Evolutionary conservation across 495 filamentous ascomycete species (phyloP).

Genomic region (Lichenothelia convexa): DNA sequence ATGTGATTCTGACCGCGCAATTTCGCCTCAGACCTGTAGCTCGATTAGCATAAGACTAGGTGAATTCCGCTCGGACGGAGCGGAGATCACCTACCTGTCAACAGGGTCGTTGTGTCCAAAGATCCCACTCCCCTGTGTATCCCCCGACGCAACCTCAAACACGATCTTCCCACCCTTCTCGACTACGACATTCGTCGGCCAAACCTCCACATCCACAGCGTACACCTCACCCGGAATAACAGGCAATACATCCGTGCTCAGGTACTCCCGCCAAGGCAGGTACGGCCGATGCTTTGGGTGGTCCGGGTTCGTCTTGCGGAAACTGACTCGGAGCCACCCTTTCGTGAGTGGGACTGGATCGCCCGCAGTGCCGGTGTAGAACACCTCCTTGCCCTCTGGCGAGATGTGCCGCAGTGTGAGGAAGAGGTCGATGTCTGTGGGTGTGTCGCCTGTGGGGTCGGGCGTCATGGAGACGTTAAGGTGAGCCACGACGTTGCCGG

Average conservation of each 20-base stretch:
- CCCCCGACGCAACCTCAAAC: slow-evolving; percentile 38
- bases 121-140: slow-evolving; percentile 42
- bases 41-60: not conserved
- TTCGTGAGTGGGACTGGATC: slow-evolving; percentile 33
- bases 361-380: slow-evolving; percentile 41
- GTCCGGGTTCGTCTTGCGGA: slow-evolving; percentile 32
- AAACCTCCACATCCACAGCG: slow-evolving; percentile 44
- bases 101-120: slow-evolving; percentile 34
- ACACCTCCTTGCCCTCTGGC: slow-evolving; percentile 36
- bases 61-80: not conserved
- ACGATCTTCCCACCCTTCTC: slow-evolving; percentile 33
- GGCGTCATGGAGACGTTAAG: slow-evolving; percentile 39
- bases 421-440: slow-evolving; percentile 46
- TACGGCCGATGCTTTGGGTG: slow-evolving; percentile 31
- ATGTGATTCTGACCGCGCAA: slow-evolving; percentile 8
- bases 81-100: slow-evolving; percentile 21
- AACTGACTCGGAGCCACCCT: slow-evolving; percentile 37
- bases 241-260: slow-evolving; percentile 33
- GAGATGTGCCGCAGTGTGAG: slow-evolving; percentile 41
- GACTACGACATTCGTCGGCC: slow-evolving; percentile 50
- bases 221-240: slow-evolving; percentile 40
- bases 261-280: slow-evolving; percentile 43
- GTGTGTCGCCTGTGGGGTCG: slow-evolving; percentile 13
- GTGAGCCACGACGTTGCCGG: slow-evolving; percentile 44
- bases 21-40: slow-evolving; percentile 15